Evolutionary conservation across 2,329 filamentous ascomycete species (phyloP).

Genomic region (Apiospora hydei): DNA sequence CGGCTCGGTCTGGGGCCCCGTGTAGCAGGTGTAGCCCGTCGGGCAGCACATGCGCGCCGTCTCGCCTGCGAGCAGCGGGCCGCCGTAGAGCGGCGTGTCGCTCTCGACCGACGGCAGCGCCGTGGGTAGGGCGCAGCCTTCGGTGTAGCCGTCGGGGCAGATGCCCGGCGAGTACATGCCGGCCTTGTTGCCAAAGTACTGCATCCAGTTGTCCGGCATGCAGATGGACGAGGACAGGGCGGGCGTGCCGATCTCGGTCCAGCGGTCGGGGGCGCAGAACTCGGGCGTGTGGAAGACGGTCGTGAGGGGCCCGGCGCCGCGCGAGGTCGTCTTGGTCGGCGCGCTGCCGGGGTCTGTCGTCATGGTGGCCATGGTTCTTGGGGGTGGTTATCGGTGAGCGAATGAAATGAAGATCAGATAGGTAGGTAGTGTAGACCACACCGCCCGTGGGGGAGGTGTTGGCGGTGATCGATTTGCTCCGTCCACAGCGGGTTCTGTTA

Average conservation of each 20-base stretch:
- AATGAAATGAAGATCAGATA: not conserved
- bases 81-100: not conserved
- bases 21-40: conserved; percentile 5
- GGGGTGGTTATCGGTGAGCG: not conserved
- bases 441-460: not conserved
- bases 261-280: not conserved
- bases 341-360: not conserved
- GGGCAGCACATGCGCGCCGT: conserved; percentile 18
- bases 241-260: not conserved
- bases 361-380: not conserved
- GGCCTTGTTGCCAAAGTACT: not conserved
- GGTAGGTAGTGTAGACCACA: not conserved
- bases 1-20: not conserved
- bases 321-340: not conserved
- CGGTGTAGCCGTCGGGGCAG: conserved; percentile 12
- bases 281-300: conserved; percentile 19
- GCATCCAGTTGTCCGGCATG: conserved; percentile 13
- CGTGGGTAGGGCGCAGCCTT: not conserved
- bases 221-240: conserved; percentile 11
- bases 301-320: conserved; percentile 18
- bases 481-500: not conserved
- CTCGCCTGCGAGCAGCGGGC: conserved; percentile 14
- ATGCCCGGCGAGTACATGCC: conserved; percentile 21
- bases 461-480: not conserved
- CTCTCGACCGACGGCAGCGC: not conserved